Conservation (phyloP, 306 rosid species). For the Lotus japonicus region DNA sequence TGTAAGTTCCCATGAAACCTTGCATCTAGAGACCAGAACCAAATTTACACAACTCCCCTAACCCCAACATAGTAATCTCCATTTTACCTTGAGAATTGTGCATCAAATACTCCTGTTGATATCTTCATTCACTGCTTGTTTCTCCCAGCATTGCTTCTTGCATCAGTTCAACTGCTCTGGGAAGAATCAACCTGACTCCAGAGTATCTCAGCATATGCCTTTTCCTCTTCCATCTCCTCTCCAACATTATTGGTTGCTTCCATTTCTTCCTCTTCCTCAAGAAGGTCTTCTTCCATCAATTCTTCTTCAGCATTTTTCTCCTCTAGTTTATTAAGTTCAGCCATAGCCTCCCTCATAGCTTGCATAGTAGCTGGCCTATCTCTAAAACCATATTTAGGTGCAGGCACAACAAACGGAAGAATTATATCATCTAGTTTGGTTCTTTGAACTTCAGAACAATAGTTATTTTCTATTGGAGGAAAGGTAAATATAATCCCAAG, state of each 20-base stretch:
- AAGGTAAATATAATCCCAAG: constrained; percentile 75
- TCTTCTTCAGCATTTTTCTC: constrained; percentile 38
- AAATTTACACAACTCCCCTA: neutral
- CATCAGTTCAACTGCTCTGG: constrained; percentile 30
- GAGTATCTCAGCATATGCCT: constrained; percentile 57
- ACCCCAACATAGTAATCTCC: neutral
- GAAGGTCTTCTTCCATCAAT: constrained; percentile 56
- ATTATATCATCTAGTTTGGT: constrained; percentile 47
- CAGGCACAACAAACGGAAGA: constrained; percentile 75
- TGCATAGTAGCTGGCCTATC: constrained; percentile 71
- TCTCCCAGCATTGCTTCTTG: constrained; percentile 17
- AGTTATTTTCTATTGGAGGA: constrained; percentile 39
- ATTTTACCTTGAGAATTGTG: neutral
- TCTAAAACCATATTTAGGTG: constrained; percentile 59
- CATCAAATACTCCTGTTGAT: neutral
- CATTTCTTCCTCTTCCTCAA: constrained; percentile 52
- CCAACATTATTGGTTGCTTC: constrained; percentile 36
- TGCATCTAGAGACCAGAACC: too few species aligned
- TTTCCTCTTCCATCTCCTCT: constrained; percentile 78
- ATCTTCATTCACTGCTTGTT: neutral
- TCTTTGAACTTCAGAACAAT: constrained; percentile 14
- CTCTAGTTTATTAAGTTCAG: constrained; percentile 37
- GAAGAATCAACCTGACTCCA: constrained; percentile 68
- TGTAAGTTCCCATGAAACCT: too few species aligned
- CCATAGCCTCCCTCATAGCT: constrained; percentile 73